Evolutionary conservation across 2,329 filamentous ascomycete genomes (phyloP).

Genomic region (Alternaria viburni): DNA sequence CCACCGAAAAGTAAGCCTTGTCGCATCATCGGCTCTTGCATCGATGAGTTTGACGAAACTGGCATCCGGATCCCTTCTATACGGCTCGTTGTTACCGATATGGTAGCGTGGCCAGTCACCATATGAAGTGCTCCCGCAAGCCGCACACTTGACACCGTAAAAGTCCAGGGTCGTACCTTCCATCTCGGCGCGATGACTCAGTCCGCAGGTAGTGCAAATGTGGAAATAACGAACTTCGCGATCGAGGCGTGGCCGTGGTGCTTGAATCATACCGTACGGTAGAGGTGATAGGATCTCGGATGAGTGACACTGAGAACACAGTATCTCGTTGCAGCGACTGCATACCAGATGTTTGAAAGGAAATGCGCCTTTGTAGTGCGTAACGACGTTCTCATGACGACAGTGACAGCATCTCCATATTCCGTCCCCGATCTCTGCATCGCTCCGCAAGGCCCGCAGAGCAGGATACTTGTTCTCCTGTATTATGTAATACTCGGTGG

Average conservation of each 20-base stretch:
- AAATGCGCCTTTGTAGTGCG: conserved; percentile 15
- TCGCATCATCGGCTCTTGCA: conserved; percentile 11
- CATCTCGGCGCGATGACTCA: conserved; percentile 23
- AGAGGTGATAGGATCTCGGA: conserved; percentile 18
- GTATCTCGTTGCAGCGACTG: conserved; percentile 3
- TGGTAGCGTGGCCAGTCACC: conserved; percentile 22
- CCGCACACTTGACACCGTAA: conserved; percentile 15
- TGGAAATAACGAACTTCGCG: conserved; percentile 18
- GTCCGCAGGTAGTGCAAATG: conserved; percentile 16
- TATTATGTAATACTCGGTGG: conserved; percentile 16
- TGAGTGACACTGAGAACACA: conserved; percentile 13
- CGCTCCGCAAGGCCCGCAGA: conserved; percentile 15
- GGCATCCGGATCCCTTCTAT: conserved; percentile 18
- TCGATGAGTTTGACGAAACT: conserved; percentile 18
- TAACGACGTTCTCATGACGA: conserved; percentile 20
- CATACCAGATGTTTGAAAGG: conserved; percentile 21
- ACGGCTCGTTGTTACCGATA: conserved; percentile 19
- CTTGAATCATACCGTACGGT: conserved; percentile 17
- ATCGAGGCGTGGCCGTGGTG: not conserved
- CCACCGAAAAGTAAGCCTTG: conserved; percentile 7
- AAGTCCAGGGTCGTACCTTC: conserved; percentile 15
- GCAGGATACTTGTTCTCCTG: conserved; percentile 16
- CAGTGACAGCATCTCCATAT: conserved; percentile 23
- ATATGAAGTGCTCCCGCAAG: conserved; percentile 13
- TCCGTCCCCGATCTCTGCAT: conserved; percentile 22